A percentile compares a stretch with the other conserved stretches of the same genome.
These are phyloP conservation scores for Paraphoma sp. DNA, from an alignment of 2,329 filamentous ascomycete species.

Conservation along the genomic window DNA sequence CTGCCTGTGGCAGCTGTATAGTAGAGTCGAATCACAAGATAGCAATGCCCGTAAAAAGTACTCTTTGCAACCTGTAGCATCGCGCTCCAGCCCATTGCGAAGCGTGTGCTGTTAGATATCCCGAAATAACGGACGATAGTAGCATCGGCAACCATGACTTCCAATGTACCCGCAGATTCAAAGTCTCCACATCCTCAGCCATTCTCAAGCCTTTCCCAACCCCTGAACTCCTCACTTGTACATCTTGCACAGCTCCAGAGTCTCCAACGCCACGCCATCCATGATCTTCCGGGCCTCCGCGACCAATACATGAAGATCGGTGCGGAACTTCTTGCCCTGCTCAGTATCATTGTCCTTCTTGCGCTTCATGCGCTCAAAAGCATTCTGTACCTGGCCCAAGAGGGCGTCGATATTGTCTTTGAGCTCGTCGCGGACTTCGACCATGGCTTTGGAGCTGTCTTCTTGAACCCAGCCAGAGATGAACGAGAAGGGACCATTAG, in stretches of 20 bases:
- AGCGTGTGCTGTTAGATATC: too few species aligned
- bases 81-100: too few species aligned
- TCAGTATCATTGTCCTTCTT: slow-evolving; percentile 12
- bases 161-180: too few species aligned
- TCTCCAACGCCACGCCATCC: slow-evolving; percentile 5
- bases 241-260: slow-evolving; percentile 12
- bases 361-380: slow-evolving; percentile 9
- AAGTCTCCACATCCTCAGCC: too few species aligned
- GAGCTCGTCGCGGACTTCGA: not conserved
- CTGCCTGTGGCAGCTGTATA: too few species aligned
- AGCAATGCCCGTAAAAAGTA: too few species aligned
- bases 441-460: not conserved
- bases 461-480: not conserved
- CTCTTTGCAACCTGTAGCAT: too few species aligned
- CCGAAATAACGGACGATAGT: too few species aligned
- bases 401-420: not conserved
- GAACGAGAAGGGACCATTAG: too few species aligned
- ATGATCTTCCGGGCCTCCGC: slow-evolving; percentile 8
- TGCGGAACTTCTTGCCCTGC: slow-evolving; percentile 12
- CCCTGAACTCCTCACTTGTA: slow-evolving; percentile 3
- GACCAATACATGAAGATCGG: slow-evolving; percentile 8
- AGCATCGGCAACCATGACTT: too few species aligned
- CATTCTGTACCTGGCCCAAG: slow-evolving; percentile 2
- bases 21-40: too few species aligned
- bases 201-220: too few species aligned